Percentiles rank a stretch among this genome's conserved stretches.
These are phyloP conservation scores for Mycena chlorophos DNA, from an alignment of 768 basidiomycete genomes.

Conservation along the genomic window DNA sequence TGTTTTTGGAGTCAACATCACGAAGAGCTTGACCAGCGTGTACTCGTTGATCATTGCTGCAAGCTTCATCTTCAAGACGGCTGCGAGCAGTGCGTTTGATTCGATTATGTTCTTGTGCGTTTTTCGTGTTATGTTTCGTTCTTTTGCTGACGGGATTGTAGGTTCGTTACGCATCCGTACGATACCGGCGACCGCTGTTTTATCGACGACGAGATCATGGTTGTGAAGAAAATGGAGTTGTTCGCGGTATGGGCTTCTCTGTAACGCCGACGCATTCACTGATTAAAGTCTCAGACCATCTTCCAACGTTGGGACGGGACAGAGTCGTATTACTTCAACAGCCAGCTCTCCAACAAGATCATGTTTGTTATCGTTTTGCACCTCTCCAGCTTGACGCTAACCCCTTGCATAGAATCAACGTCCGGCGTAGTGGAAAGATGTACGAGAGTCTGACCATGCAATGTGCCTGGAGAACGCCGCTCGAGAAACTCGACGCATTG, in stretches of 20 bases:
- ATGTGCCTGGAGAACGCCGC: slow-evolving; percentile 73
- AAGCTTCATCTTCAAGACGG: slow-evolving; percentile 79
- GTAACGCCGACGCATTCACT: slow-evolving; percentile 1
- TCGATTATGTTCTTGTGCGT: slow-evolving; percentile 78
- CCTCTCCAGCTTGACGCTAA: slow-evolving; percentile 2
- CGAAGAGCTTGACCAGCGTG: slow-evolving; percentile 66
- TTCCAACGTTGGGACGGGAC: slow-evolving; percentile 74
- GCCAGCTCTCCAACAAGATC: slow-evolving; percentile 71
- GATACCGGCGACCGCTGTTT: slow-evolving; percentile 81
- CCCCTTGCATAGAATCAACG: slow-evolving; percentile 53
- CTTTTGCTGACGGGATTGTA: no score
- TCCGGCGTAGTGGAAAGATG: slow-evolving; percentile 74
- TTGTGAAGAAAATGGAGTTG: slow-evolving; percentile 79
- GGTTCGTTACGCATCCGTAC: slow-evolving; percentile 67
- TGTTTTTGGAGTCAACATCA: slow-evolving; percentile 67
- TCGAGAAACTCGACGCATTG: slow-evolving; percentile 69
- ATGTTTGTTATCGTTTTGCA: slow-evolving; percentile 46
- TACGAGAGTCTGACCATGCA: slow-evolving; percentile 68
- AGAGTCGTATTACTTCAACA: slow-evolving; percentile 81
- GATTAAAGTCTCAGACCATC: slow-evolving; percentile 46
- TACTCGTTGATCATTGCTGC: slow-evolving; percentile 73
- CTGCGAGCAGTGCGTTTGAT: slow-evolving; percentile 74
- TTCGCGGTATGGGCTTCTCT: slow-evolving; percentile 54
- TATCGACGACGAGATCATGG: slow-evolving; percentile 69
- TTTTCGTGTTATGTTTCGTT: no score